These are phyloP conservation scores for Colletotrichum graminicola DNA, from an alignment of 2,329 filamentous ascomycete genomes.

Conservation along the genomic window DNA sequence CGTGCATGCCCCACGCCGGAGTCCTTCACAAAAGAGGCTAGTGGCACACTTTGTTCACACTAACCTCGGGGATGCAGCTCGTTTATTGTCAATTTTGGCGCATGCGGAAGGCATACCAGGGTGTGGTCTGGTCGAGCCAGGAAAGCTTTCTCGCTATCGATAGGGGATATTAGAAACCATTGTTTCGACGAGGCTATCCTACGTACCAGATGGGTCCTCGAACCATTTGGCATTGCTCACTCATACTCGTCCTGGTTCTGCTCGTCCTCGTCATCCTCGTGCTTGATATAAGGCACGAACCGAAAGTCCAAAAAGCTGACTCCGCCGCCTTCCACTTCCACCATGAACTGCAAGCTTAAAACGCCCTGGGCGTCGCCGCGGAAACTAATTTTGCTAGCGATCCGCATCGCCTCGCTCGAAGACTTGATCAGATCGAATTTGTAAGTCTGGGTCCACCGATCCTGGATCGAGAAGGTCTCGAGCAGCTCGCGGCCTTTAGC, in stretches of 20 bases:
- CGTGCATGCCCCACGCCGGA: slow-evolving; percentile 9
- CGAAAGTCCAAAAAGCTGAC: slow-evolving; percentile 85
- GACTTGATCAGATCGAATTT: slow-evolving; percentile 89
- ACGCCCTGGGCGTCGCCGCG: slow-evolving; percentile 90
- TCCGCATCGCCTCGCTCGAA: slow-evolving; percentile 90
- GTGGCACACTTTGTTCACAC: slow-evolving; percentile 16
- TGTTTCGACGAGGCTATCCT: not conserved
- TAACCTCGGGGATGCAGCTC: slow-evolving; percentile 33
- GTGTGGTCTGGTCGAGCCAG: not conserved
- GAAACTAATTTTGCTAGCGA: slow-evolving; percentile 92
- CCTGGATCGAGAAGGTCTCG: slow-evolving; percentile 77
- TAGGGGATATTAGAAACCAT: not conserved
- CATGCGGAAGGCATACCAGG: slow-evolving; percentile 23
- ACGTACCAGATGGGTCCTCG: not conserved
- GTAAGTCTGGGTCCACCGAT: slow-evolving; percentile 78
- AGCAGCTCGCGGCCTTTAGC: slow-evolving; percentile 74
- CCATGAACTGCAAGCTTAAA: slow-evolving; percentile 94
- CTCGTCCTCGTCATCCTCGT: slow-evolving; percentile 66
- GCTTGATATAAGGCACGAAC: slow-evolving; percentile 78
- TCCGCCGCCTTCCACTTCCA: slow-evolving; percentile 80
- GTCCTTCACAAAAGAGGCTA: slow-evolving; percentile 23
- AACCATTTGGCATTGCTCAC: slow-evolving; percentile 12
- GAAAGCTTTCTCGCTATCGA: not conserved
- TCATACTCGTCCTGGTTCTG: slow-evolving; percentile 53
- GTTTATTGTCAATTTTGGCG: slow-evolving; percentile 21